Evolutionary conservation across 495 filamentous ascomycete genomes (phyloP).

Genomic region (Cladorrhinum samala): DNA sequence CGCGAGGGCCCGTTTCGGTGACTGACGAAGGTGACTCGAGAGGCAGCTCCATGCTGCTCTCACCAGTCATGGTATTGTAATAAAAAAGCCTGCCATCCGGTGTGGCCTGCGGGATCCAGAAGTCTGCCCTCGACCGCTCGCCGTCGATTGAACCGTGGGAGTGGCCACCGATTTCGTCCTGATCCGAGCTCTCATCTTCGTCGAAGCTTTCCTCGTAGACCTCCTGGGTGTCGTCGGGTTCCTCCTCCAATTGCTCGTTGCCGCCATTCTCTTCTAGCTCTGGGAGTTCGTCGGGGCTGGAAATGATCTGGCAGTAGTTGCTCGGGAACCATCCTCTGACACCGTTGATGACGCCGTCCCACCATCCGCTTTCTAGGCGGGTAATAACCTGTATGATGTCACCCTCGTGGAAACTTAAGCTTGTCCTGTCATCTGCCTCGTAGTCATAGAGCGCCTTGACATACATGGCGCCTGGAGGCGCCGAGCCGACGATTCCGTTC

Average conservation of each 20-base stretch:
- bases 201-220: conserved; percentile 36
- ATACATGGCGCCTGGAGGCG: conserved; percentile 74
- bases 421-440: conserved; percentile 92
- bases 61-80: conserved; percentile 93
- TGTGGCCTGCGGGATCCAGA: conserved; percentile 98
- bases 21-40: conserved; percentile 79
- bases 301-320: conserved; percentile 89
- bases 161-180: conserved; percentile 50
- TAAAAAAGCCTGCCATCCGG: conserved; percentile 92
- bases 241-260: conserved; percentile 65
- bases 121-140: conserved; percentile 82
- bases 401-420: conserved; percentile 89
- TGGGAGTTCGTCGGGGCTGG: conserved; percentile 59
- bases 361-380: conserved; percentile 96
- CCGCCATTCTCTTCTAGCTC: conserved; percentile 55
- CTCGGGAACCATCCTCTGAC: conserved; percentile 97
- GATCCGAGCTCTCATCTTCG: conserved; percentile 26
- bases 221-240: conserved; percentile 47
- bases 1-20: conserved; percentile 77
- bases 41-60: conserved; percentile 87
- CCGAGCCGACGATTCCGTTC: conserved; percentile 64
- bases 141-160: conserved; percentile 63
- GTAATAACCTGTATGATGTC: conserved; percentile 98
- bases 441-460: conserved; percentile 97
- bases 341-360: conserved; percentile 94